Percentiles rank a stretch among this genome's conserved stretches.
phyloP scores from a whole-genome alignment of 805 yeast species.

The Candida saitoana region DNA sequence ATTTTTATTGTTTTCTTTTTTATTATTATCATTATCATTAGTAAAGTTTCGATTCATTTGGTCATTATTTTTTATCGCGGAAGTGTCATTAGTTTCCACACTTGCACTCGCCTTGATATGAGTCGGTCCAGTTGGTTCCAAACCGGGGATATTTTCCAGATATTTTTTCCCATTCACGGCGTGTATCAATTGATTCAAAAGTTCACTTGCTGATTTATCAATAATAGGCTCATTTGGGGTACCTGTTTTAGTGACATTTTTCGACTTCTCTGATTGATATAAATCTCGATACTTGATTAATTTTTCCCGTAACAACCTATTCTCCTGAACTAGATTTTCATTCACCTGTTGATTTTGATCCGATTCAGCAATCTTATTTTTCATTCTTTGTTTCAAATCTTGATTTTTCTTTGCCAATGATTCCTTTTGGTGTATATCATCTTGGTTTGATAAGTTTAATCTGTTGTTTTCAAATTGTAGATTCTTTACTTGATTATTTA shows the following conservation, averaged over 20 bases:
- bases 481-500: not conserved
- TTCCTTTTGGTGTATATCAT: not conserved
- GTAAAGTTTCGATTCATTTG: not conserved
- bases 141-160: no score
- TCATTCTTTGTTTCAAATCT: slow-evolving; percentile 3
- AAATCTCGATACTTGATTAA: slow-evolving; percentile 31
- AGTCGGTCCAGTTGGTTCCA: no score
- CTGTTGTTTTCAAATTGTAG: not conserved
- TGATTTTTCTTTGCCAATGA: not conserved
- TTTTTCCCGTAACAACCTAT: slow-evolving; percentile 28
- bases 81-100: no score
- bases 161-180: no score
- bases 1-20: no score
- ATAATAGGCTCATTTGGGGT: no score
- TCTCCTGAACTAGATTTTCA: slow-evolving; percentile 21
- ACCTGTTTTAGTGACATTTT: no score
- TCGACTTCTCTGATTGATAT: no score
- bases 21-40: not conserved
- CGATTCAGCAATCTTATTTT: slow-evolving; percentile 12
- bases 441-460: not conserved
- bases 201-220: no score
- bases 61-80: no score
- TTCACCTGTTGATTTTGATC: not conserved
- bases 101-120: not conserved
- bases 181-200: no score